Base-by-base conservation (phyloP, 2,329 filamentous ascomycete species). In the Calonectria pseudoturangicola region DNA sequence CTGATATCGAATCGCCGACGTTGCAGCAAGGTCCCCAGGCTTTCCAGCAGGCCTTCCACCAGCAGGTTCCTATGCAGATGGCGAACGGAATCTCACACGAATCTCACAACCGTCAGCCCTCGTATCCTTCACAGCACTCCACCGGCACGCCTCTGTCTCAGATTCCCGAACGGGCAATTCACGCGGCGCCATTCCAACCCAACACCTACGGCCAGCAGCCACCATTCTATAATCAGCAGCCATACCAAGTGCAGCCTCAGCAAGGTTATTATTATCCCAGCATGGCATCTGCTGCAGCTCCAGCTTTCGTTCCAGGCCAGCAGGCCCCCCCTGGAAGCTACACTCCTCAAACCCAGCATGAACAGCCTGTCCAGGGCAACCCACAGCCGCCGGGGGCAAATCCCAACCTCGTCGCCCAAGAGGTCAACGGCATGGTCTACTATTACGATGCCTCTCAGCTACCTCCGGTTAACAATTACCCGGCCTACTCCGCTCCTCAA, bases 391-490 rank as follows among this genome's bases (percentile, higher is more conserved):
- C 80, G 7, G 66, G 77, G n/a, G 54, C 77, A 36, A 80, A 81
- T 36, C 80, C 87, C 21, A 90, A 87, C 75, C 83, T 92, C 50
- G 90, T 93, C 60, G 95, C 95, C 0, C 96, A 98, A 83, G 96
- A 98, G 86, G 92, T 93, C 75, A 98, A 98, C 78, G 97, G 97
- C 74, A 98, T 97, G 90, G 95, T 98, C 0, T 98, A 98, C 84
- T 99, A 98, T 82, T 96, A 95, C 79, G 94, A 98, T 81, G 89
- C 94, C 9, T 89, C 92, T n/a, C 93, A 95, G 81, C 86, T 96
- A 60, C 87, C 91, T 30, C 85, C 89, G 0, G 86, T 90, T 75
- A 82, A 86, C 62, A 79, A 82, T 25, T 91, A 90, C 75, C 85
- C 87, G 36, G 70, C 85, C 0, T 90, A 89, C 74, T 86, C 87